Percentiles rank a stretch among this genome's conserved stretches.
Conservation (phyloP, 345 rosid genomes). For the Moricandia arvensis region DNA sequence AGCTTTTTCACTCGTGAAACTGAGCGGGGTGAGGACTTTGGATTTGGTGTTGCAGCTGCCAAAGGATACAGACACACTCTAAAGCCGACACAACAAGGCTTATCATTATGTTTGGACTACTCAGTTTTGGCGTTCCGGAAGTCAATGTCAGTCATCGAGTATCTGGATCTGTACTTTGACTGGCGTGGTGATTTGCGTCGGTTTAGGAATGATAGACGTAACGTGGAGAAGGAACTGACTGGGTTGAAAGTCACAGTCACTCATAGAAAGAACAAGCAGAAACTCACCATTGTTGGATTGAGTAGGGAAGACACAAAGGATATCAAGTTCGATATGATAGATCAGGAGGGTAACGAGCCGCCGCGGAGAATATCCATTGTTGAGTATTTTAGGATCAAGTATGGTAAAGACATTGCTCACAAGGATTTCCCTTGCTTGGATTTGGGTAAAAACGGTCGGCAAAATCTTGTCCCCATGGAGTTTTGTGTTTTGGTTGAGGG, state of each 20-base stretch:
- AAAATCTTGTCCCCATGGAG: conserved; percentile 75
- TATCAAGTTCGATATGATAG: conserved; percentile 45
- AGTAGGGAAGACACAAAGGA: conserved; percentile 42
- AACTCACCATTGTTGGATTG: conserved; percentile 51
- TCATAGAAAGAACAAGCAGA: conserved; percentile 66
- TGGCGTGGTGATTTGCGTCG: conserved; percentile 27
- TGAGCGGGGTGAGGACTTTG: conserved; percentile 43
- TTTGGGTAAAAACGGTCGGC: conserved; percentile 50
- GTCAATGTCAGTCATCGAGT: conserved; percentile 55
- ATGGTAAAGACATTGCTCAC: conserved; percentile 43
- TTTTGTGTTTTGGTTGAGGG: conserved; percentile 73
- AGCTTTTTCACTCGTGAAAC: conserved; percentile 48
- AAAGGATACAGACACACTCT: conserved; percentile 77
- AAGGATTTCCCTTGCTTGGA: conserved; percentile 72
- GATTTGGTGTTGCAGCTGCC: conserved; percentile 57
- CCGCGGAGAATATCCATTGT: conserved; percentile 34
- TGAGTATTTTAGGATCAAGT: conserved; percentile 64
- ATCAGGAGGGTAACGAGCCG: conserved; percentile 41
- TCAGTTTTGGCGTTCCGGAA: conserved; percentile 73
- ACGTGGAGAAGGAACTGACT: conserved; percentile 48
- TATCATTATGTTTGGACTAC: conserved; percentile 69
- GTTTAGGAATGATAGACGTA: conserved; percentile 27
- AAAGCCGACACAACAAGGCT: conserved; percentile 71
- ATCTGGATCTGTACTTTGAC: conserved; percentile 46
- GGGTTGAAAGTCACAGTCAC: conserved; percentile 63